Conservation (phyloP, 2,329 filamentous ascomycete species). For the Hymenoscyphus salicellus region DNA sequence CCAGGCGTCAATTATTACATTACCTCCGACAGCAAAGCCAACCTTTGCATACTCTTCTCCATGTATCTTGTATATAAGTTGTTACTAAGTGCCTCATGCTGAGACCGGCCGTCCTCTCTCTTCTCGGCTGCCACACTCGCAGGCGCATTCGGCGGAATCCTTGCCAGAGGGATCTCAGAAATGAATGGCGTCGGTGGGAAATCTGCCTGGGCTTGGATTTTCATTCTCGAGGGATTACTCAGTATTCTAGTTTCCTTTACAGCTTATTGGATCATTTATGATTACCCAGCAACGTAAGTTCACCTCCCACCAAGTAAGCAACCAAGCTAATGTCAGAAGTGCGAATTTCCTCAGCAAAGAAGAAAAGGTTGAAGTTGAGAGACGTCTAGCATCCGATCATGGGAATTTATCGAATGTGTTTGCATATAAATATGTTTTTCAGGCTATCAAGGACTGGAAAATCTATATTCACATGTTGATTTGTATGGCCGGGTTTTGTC, state of each 20-base stretch:
- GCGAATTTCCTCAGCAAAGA: slow-evolving; percentile 47
- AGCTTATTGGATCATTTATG: slow-evolving; percentile 21
- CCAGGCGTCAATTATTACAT: slow-evolving; percentile 60
- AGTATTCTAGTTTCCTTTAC: slow-evolving; percentile 41
- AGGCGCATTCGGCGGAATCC: slow-evolving; percentile 56
- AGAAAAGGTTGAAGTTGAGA: slow-evolving; percentile 57
- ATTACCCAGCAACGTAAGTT: slow-evolving; percentile 20
- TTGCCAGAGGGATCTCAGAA: slow-evolving; percentile 44
- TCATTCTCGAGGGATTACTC: slow-evolving; percentile 51
- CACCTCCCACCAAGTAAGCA: neutral
- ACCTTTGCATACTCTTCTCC: no score
- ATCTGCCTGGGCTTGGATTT: slow-evolving; percentile 47
- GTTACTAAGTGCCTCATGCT: slow-evolving; percentile 34
- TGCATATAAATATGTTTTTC: slow-evolving; percentile 51
- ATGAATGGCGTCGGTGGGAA: slow-evolving; percentile 45
- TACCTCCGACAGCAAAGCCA: slow-evolving; percentile 37
- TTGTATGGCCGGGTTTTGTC: slow-evolving; percentile 58
- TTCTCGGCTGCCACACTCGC: slow-evolving; percentile 52
- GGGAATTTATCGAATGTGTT: slow-evolving; percentile 67
- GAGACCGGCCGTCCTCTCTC: no score
- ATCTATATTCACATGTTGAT: slow-evolving; percentile 44
- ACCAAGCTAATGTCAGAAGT: slow-evolving; percentile 39
- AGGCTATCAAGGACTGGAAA: slow-evolving; percentile 60
- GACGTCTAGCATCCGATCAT: slow-evolving; percentile 65
- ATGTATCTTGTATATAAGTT: no score